Evolutionary conservation across 768 basidiomycete species (phyloP), one percentile per base, ranked within the genome.

Genomic region (Collybiopsis confluens): DNA sequence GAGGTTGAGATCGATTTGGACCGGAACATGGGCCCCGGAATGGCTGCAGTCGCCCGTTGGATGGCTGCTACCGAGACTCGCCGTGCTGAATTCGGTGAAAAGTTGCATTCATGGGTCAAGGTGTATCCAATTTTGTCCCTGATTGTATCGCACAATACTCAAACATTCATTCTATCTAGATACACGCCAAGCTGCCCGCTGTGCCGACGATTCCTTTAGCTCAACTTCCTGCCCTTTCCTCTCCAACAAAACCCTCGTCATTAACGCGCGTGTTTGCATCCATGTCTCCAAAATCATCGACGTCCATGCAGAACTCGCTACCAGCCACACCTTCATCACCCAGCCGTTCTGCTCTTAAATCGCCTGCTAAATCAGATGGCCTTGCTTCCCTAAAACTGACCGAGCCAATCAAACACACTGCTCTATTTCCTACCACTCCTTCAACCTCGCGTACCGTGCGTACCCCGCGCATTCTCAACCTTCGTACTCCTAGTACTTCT

Each of bases 21-120:
- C 68, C 88, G 88, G 69, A 83, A 80, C 60, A 84, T 88, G 85
- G 73, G 73, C 20, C 82, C 79, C 42, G 89, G 90, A n/a, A 92
- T 92, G 86, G 88, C 89, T 35, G 88, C 90, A 26, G 88, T 93
- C 41, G 90, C 91, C 49, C 81, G 89, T 53, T 93, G 91, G 91
- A 91, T 91, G 2, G 81, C 86, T 26, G 82, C 75, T 41, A 70
- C 78, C 35, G 87, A 89, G 52, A 70, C 69, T 30, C 80, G 91
- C 51, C 79, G 83, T 52, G 69, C 73, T 51, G 71, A 80, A 50
- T 77, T 92, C 58, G 72, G 72, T 23, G 57, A 64, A 16, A 92
- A 89, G 62, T 68, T 93, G 28, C 69, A 79, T 37, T 63, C 68
- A 38, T 93, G 91, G 91, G 65, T 69, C 3, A 69, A 83, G 71